phyloP scores from a whole-genome alignment of 768 basidiomycete genomes.

The Kwoniella botswanensis region DNA sequence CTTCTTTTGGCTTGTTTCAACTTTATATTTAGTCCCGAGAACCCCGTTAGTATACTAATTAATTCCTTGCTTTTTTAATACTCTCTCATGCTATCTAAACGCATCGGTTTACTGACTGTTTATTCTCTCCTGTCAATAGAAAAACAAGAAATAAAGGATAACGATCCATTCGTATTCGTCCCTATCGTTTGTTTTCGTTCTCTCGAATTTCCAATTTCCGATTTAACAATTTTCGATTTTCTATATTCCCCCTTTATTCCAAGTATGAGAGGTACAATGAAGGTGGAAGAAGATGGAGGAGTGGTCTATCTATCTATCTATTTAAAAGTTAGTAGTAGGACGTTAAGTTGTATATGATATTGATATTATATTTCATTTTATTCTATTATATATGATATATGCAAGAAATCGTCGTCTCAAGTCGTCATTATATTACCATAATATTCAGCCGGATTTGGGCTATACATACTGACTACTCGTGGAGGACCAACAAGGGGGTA shows the following conservation, averaged over 20 bases:
- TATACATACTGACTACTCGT: too few relatives aligned
- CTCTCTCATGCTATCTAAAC: neutral
- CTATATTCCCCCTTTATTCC: neutral
- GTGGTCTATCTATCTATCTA: neutral
- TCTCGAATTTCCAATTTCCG: neutral
- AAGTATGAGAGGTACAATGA: neutral
- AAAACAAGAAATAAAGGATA: conserved; percentile 47
- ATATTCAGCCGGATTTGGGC: too few relatives aligned
- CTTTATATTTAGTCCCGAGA: conserved; percentile 39
- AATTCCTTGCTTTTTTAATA: neutral
- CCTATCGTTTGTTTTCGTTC: too few relatives aligned
- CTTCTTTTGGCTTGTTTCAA: too few relatives aligned
- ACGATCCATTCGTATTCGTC: neutral
- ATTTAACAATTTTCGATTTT: conserved; percentile 7
- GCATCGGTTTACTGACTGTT: neutral
- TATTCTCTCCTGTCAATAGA: conserved; percentile 19
- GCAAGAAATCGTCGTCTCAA: neutral
- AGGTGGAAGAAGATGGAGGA: neutral
- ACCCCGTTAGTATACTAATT: conserved; percentile 42
- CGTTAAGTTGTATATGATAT: conserved; percentile 16
- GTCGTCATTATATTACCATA: too few relatives aligned
- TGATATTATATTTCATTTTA: conserved; percentile 1
- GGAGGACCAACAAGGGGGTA: too few relatives aligned
- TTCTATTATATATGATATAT: neutral
- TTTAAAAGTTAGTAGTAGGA: neutral